Evolutionary conservation across 2,329 filamentous ascomycete genomes (phyloP), one percentile per base, ranked within the genome.

Genomic region (Aspergillus flavus): DNA sequence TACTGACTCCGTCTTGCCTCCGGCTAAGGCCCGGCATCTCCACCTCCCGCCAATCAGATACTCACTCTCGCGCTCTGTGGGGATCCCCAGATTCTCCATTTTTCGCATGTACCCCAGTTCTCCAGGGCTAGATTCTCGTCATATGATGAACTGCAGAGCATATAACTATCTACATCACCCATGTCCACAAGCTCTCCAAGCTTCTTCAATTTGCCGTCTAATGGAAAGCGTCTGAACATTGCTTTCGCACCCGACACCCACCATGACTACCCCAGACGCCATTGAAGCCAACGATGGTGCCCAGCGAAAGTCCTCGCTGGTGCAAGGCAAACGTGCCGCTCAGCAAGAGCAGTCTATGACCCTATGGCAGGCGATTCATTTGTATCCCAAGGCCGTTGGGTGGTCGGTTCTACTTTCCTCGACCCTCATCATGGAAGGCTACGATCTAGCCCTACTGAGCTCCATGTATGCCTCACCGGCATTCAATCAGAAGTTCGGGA

Each of bases 371-470:
- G 75, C 70, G 23, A 39, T 74, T 10, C 71, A 66, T 54, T 57
- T 69, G 12, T 75, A 73, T 48, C 76, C 74, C 0, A 76, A 78
- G 62, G 78, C 78, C 3, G 72, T 79, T 10, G 69, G 66, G 4
- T 80, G 77, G 76, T 76, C 74, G 6, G 62, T 79, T 26, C 61
- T 79, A 0, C 60, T 80, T 14, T 79, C 76, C 2, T 72, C 75
- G 0, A 72, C 72, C 7, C 67, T 81, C 28, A 71, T 79, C 55
- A 80, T 80, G 79, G 78, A 80, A 66, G 79, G 78, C 2, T 80
- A 76, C 68, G 78, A 81, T 56, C 69, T 74, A 5, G 71, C 73
- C 16, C 69, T 81, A 12, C 72, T 81, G 36, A 68, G 70, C 39
- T 71, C 66, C 12, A 69, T 81, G 45, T 75, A 73, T 57, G 78